phyloP scores from a whole-genome alignment of 192 early-diverging fungal genomes.

The Powellomyces hirtus region DNA sequence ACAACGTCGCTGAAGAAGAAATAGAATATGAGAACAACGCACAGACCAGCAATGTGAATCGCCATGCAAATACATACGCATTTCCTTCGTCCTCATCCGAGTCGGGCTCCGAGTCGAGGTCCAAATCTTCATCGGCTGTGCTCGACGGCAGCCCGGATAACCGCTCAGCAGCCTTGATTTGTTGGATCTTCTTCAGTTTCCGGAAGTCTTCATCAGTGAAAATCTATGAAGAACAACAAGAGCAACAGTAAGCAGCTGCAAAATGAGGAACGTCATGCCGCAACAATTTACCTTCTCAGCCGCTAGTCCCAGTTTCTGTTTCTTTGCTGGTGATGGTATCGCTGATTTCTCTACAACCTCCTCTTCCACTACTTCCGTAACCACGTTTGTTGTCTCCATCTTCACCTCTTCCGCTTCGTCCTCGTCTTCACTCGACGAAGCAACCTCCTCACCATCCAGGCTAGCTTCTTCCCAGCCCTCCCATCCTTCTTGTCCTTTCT shows the following conservation, averaged over 20 bases:
- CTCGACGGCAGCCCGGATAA: constrained; percentile 35
- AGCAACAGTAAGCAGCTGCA: neutral
- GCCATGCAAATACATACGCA: neutral
- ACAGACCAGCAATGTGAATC: neutral
- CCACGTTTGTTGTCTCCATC: constrained; percentile 19
- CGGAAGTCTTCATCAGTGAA: constrained; percentile 91
- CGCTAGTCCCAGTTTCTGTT: constrained; percentile 28
- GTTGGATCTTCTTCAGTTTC: constrained; percentile 73
- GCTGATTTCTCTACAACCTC: constrained; percentile 18
- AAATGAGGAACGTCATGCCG: neutral
- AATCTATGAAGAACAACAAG: constrained; percentile 46
- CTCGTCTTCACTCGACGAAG: constrained; percentile 32
- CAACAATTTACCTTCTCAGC: constrained; percentile 17
- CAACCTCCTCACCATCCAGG: constrained; percentile 25
- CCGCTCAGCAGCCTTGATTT: constrained; percentile 59
- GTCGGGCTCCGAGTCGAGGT: constrained; percentile 26
- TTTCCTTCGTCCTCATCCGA: constrained; percentile 43
- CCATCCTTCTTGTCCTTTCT: constrained; percentile 26
- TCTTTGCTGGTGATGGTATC: constrained; percentile 32
- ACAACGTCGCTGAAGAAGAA: constrained; percentile 34
- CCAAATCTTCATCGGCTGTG: constrained; percentile 27
- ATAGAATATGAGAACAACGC: neutral
- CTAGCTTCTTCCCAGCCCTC: constrained; percentile 42
- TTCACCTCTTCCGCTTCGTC: constrained; percentile 30
- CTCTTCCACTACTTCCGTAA: constrained; percentile 29